phyloP scores from a whole-genome alignment of 257 asterid genomes.

The Apocynum venetum region DNA sequence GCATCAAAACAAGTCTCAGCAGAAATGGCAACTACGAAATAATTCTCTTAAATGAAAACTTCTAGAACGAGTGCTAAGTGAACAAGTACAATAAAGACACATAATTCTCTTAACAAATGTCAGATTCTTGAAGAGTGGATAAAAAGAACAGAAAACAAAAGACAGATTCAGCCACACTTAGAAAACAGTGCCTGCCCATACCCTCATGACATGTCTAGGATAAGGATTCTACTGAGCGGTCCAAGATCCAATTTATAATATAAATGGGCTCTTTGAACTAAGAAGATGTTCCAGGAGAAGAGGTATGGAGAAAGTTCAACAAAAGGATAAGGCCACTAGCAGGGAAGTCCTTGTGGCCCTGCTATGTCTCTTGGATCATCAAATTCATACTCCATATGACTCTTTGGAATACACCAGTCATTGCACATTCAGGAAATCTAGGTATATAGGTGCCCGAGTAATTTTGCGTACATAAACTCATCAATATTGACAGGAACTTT shows the following conservation, averaged over 20 bases:
- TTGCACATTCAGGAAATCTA: background rate
- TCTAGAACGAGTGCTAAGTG: background rate
- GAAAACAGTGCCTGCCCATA: conserved; percentile 60
- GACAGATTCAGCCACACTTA: conserved; percentile 20
- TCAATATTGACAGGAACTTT: background rate
- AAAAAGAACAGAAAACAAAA: background rate
- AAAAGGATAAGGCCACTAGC: conserved; percentile 17
- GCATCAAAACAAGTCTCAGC: conserved; percentile 1
- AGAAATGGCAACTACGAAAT: background rate
- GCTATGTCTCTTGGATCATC: conserved; percentile 5
- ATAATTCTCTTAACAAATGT: background rate
- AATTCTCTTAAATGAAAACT: background rate
- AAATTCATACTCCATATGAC: conserved; percentile 1
- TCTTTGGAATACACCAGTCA: background rate
- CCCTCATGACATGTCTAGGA: conserved; percentile 37
- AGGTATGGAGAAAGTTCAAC: conserved; percentile 28
- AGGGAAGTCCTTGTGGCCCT: background rate
- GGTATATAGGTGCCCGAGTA: background rate
- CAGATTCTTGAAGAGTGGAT: conserved; percentile 10
- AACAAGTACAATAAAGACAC: background rate
- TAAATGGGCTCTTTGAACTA: conserved; percentile 26
- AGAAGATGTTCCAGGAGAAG: conserved; percentile 44
- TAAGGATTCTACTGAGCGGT: conserved; percentile 34
- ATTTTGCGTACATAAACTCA: background rate
- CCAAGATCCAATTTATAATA: conserved; percentile 26